A percentile compares a stretch with the other conserved stretches of the same genome.
Conservation (phyloP, 768 basidiomycete species). For the Boletus pseudo-olivaceus region DNA sequence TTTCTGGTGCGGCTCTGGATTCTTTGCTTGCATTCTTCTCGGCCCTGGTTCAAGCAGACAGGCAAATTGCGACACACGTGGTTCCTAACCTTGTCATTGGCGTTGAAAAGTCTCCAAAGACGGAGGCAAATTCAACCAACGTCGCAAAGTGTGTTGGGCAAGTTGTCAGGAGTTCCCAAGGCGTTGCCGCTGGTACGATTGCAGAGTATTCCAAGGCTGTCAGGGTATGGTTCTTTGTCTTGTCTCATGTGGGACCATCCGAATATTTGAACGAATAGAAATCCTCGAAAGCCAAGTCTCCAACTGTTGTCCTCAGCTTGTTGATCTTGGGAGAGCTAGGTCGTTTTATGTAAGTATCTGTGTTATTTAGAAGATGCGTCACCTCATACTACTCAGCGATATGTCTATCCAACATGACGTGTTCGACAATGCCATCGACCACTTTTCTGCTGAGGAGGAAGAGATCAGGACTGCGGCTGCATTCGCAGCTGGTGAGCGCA, state of each 20-base stretch:
- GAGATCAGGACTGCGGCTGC: conserved; percentile 89
- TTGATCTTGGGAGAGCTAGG: conserved; percentile 92
- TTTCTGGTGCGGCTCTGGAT: conserved; percentile 76
- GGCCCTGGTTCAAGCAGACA: conserved; percentile 78
- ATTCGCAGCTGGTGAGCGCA: conserved; percentile 76
- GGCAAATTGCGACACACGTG: conserved; percentile 76
- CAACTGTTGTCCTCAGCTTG: conserved; percentile 75
- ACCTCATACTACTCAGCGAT: conserved; percentile 52
- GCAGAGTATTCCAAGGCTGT: conserved; percentile 80
- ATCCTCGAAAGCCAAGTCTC: conserved; percentile 59
- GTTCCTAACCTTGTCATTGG: conserved; percentile 70
- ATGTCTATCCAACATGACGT: conserved; percentile 79
- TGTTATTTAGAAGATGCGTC: not conserved
- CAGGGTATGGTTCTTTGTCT: conserved; percentile 47
- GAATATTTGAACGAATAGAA: conserved; percentile 31
- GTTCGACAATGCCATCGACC: conserved; percentile 69
- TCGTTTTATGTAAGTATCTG: conserved; percentile 64
- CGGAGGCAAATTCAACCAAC: conserved; percentile 56
- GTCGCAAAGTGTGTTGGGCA: conserved; percentile 84
- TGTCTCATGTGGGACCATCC: not conserved
- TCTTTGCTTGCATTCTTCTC: conserved; percentile 79
- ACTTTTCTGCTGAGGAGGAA: conserved; percentile 76
- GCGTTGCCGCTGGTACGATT: conserved; percentile 77
- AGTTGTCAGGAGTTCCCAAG: conserved; percentile 67
- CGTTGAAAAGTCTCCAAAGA: conserved; percentile 60